phyloP scores from a whole-genome alignment of 805 yeast genomes.

The Starmerella potacharoeniae region DNA sequence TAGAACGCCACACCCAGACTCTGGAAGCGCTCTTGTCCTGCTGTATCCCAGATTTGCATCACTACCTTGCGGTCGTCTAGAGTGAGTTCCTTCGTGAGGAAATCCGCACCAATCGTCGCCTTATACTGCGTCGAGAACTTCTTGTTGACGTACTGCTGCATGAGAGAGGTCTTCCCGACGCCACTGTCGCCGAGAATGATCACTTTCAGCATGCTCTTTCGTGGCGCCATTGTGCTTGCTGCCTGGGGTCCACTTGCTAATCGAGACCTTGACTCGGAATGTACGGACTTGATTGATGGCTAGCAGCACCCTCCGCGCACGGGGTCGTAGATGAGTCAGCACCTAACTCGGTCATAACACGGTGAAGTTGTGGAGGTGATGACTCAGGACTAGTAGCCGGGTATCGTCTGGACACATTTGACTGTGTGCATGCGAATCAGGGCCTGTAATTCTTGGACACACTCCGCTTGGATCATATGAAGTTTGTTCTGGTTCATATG shows the following conservation, averaged over 20 bases:
- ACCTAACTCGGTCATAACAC: no score
- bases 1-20: constrained; percentile 93
- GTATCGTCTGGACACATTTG: no score
- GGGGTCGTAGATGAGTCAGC: no score
- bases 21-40: constrained; percentile 97
- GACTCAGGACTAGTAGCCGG: no score
- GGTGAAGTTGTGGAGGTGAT: no score
- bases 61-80: constrained; percentile 76
- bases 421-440: no score
- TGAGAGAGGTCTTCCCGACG: constrained; percentile 91
- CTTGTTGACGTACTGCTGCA: constrained; percentile 94
- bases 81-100: constrained; percentile 77
- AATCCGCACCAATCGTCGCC: constrained; percentile 97
- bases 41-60: constrained; percentile 90
- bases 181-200: constrained; percentile 95
- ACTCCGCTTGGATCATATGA: no score
- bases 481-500: no score
- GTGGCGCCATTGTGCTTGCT: constrained; percentile 20
- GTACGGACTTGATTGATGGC: not conserved
- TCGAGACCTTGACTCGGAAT: not conserved
- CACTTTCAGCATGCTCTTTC: constrained; percentile 46
- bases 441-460: no score
- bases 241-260: not conserved
- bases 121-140: constrained; percentile 92
- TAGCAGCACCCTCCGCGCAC: not conserved